Evolutionary conservation across 1,139 yeast genomes (phyloP), one percentile per base, ranked within the genome.

Genomic region (Taphrina deformans): DNA sequence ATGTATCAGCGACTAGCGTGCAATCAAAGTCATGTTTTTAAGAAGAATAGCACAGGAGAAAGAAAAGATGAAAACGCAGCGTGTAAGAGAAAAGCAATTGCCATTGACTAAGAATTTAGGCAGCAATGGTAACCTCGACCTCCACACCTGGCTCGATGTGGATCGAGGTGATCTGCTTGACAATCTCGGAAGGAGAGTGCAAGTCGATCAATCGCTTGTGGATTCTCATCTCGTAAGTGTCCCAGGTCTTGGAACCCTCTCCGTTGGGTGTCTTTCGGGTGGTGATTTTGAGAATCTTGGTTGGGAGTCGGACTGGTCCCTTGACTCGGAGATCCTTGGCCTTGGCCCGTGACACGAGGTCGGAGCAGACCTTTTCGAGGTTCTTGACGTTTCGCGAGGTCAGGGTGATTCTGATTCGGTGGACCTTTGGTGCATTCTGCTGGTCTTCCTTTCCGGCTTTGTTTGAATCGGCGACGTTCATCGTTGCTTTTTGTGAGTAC

Each of bases 231-330:
- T 95, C 99, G 82, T 87, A 95, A 77, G 96, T 84, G 81, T 95
- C 99, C 97, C 97, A 95, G 77, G 99, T 95, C 92, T 95, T 93
- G 77, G 99, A 93, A 92, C 99, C 99, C 86, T 95, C 98, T 92
- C 99, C 99, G 82, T 95, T 95, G 78, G 99, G 99, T 79, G 99
- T 68, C 91, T 95, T 95, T 89, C 99, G 92, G 89, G 99, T 93
- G 84, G 96, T 86, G 84, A 95, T 86, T 83, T 89, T 91, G 79
- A 95, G 89, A 76, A 89, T 96, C 88, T 92, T 95, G 83, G 99
- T 95, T 84, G 99, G 99, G 85, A 95, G 83, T 88, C 99, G 90
- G 79, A 95, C 97, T 75, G 99, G 99, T 78, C 99, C 99, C 86
- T 90, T 89, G 81, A 85, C 73, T 6, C 65, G 62, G 59, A 70